These are phyloP conservation scores for Saitoella complicata DNA, from an alignment of 805 yeast species.

Conservation along the genomic window DNA sequence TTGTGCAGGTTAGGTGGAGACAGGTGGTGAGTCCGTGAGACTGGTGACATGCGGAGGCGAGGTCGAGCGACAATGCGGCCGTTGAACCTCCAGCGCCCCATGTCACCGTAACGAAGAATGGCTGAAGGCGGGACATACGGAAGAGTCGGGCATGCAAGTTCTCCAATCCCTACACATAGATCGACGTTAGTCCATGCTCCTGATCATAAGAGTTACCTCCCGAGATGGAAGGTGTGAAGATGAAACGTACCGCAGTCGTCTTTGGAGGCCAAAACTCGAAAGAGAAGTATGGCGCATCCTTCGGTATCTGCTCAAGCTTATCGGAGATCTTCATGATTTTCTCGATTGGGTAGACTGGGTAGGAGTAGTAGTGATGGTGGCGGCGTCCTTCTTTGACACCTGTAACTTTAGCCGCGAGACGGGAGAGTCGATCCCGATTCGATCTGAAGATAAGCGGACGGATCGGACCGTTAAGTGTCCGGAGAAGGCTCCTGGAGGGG, in stretches of 20 bases:
- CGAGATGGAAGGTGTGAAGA: too few species aligned
- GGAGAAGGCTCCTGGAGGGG: background rate
- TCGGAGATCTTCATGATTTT: slow-evolving; percentile 22
- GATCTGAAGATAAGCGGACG: too few species aligned
- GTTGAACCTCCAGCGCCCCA: slow-evolving; percentile 99
- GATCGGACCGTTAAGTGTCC: too few species aligned
- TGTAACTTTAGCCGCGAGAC: background rate
- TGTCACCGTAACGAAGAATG: slow-evolving; percentile 79
- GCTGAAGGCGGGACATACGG: slow-evolving; percentile 78
- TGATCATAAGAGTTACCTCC: background rate
- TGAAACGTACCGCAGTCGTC: slow-evolving; percentile 42
- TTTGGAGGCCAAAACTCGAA: slow-evolving; percentile 97
- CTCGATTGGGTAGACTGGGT: too few species aligned
- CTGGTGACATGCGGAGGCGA: slow-evolving; percentile 61
- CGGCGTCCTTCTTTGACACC: background rate
- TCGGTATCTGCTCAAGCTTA: slow-evolving; percentile 31
- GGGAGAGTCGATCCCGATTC: background rate
- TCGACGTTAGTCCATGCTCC: background rate
- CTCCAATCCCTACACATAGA: slow-evolving; percentile 40
- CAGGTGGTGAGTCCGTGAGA: slow-evolving; percentile 78
- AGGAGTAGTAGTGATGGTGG: background rate
- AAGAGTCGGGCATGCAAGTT: slow-evolving; percentile 74
- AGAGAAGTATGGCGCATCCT: slow-evolving; percentile 53
- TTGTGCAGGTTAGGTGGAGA: slow-evolving; percentile 90
- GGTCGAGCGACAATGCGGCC: slow-evolving; percentile 65